A percentile compares a stretch with the other conserved stretches of the same genome.
Evolutionary conservation across 768 basidiomycete genomes (phyloP).

Genomic region (Serendipita sp.): DNA sequence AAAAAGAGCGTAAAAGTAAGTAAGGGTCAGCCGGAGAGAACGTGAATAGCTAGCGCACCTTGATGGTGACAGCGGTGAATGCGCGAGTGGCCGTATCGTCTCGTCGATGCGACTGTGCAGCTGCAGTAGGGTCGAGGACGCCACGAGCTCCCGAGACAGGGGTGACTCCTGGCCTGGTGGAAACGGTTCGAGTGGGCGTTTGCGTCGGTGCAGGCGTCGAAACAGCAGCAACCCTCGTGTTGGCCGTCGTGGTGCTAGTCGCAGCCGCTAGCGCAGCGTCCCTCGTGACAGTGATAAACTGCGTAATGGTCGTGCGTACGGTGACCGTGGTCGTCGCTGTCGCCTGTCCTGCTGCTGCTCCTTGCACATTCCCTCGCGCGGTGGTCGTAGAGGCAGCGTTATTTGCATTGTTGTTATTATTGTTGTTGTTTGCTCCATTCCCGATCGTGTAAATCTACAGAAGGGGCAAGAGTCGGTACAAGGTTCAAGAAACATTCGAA

Average conservation of each 20-base stretch:
- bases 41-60: background rate
- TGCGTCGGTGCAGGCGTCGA: background rate
- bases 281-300: too few species aligned
- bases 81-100: constrained; percentile 9
- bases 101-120: constrained; percentile 6
- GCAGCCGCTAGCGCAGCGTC: too few species aligned
- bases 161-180: background rate
- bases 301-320: too few species aligned
- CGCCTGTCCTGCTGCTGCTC: too few species aligned
- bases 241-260: background rate
- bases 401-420: too few species aligned
- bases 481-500: background rate
- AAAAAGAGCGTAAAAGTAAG: background rate
- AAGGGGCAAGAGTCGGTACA: background rate
- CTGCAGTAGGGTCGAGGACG: constrained; percentile 1
- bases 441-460: background rate
- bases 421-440: background rate
- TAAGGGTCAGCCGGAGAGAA: too few species aligned
- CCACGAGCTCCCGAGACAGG: background rate
- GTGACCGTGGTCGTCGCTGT: too few species aligned
- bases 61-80: constrained; percentile 6
- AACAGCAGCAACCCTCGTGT: background rate
- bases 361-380: too few species aligned
- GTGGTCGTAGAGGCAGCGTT: too few species aligned
- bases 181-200: background rate